phyloP scores from a whole-genome alignment of 148 eudicot species.

The Persicaria tinctoria region DNA sequence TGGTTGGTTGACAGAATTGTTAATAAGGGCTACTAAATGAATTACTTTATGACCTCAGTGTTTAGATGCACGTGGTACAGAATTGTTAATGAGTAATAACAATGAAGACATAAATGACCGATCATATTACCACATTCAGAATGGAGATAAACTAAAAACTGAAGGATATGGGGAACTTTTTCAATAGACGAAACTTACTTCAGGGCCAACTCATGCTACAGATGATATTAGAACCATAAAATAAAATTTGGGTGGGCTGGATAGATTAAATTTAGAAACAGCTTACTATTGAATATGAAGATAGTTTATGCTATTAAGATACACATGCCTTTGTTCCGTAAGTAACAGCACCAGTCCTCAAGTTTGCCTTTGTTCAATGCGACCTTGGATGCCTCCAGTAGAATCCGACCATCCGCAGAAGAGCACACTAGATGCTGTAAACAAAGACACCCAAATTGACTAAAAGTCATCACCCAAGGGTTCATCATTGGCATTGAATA shows the following conservation, averaged over 20 bases:
- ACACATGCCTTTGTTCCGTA: conserved; percentile 72
- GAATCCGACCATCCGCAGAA: conserved; percentile 87
- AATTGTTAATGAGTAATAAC: neutral
- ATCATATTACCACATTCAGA: neutral
- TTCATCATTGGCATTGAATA: neutral
- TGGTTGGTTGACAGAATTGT: conserved; percentile 72
- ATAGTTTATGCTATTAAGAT: neutral
- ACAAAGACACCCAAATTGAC: conserved; percentile 11
- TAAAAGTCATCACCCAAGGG: neutral
- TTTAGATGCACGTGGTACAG: neutral
- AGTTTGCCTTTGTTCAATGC: conserved; percentile 95
- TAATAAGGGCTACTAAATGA: conserved; percentile 32
- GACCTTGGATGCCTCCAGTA: conserved; percentile 85
- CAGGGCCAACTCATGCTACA: conserved; percentile 89
- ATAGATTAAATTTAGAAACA: no score
- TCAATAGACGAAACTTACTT: conserved; percentile 38
- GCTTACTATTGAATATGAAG: neutral
- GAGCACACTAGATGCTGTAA: conserved; percentile 83
- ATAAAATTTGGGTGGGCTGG: no score
- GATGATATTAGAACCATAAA: conserved; percentile 51
- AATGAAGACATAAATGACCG: neutral
- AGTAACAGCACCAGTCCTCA: conserved; percentile 76
- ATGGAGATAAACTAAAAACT: neutral
- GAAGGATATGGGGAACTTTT: neutral
- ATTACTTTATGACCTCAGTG: neutral